Base-by-base conservation (phyloP, 2,329 filamentous ascomycete species). In the Cadophora luteo-olivacea region DNA sequence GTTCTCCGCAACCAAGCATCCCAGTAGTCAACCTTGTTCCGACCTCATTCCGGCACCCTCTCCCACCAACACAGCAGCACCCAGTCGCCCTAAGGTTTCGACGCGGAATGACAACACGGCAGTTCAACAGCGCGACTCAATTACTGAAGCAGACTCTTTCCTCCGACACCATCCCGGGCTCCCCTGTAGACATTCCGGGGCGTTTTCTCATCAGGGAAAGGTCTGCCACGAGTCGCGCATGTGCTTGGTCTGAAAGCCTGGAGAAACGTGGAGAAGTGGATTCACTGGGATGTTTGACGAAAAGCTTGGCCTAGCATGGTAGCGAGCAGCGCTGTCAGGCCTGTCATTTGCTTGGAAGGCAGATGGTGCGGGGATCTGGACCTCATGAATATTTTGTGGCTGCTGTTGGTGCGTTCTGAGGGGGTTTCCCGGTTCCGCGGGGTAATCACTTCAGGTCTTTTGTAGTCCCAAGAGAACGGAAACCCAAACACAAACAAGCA, bases 381-480 rank as follows among this genome's bases (percentile, higher is more conserved):
- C n/a, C 38, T 12, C 32, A 22, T 48, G 36, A 38, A n/a, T 14
- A 25, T 11, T n/a, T n/a, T 48, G 58, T 61, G 58, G 58, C 38
- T 61, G 22, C 16, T 48, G 38, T 16, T 48, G 38, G 22, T 45
- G 36, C 11, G 25, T 19, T 12, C 24, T 12, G 3, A 16, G 58
- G 57, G 24, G 38, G 38, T n/a, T 61, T 32, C 38, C 58, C 58
- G 58, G 12, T 45, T 61, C 58, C 24, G 58, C 58, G 58, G 58
- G 58, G 36, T 61, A 77, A 64, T 51, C 5, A 19, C 41, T 45
- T 11, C 33, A n/a, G 29, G 16, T 33, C 4, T 55, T 48, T 49
- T 49, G 45, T 22, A 9, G 8, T 22, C 8, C 45, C 45, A 49
- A 49, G 19, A 49, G 45, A 11, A 22, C 45, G 45, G 45, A 49